Conservation (phyloP, 2,329 filamentous ascomycete genomes). For the Colletotrichum sp. region DNA sequence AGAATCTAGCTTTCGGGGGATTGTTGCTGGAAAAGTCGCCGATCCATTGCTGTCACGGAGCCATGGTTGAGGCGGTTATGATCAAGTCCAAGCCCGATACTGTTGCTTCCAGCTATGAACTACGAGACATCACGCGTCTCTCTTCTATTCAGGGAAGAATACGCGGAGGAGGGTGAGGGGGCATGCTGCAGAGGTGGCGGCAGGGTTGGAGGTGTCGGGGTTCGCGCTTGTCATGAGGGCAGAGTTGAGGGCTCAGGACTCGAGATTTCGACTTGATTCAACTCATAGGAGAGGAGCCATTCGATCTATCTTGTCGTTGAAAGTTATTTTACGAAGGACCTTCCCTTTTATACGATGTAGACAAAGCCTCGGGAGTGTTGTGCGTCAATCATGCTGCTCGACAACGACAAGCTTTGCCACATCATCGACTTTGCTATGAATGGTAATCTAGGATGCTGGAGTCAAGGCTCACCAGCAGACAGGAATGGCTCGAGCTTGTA, state of each 20-base stretch:
- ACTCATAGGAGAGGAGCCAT: accelerated
- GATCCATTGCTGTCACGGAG: no score
- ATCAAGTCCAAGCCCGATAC: not conserved
- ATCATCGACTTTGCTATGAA: not conserved
- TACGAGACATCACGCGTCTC: not conserved
- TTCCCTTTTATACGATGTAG: not conserved
- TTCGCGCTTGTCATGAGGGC: not conserved
- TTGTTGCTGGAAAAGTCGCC: no score
- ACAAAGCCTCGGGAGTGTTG: not conserved
- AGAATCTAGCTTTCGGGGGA: no score
- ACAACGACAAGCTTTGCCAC: accelerated
- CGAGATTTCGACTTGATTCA: not conserved
- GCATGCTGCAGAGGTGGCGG: no score
- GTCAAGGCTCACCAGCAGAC: no score
- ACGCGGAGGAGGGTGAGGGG: no score
- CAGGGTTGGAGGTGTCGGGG: not conserved
- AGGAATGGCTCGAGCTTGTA: no score
- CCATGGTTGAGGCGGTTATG: not conserved
- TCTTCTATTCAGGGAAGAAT: no score
- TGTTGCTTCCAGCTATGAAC: not conserved
- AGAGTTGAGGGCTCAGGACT: not conserved
- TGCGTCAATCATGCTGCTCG: not conserved
- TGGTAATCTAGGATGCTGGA: not conserved
- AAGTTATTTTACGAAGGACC: accelerated
- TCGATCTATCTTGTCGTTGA: not conserved